phyloP scores from a whole-genome alignment of 305 asterid species.

The Solanum chacoense region DNA sequence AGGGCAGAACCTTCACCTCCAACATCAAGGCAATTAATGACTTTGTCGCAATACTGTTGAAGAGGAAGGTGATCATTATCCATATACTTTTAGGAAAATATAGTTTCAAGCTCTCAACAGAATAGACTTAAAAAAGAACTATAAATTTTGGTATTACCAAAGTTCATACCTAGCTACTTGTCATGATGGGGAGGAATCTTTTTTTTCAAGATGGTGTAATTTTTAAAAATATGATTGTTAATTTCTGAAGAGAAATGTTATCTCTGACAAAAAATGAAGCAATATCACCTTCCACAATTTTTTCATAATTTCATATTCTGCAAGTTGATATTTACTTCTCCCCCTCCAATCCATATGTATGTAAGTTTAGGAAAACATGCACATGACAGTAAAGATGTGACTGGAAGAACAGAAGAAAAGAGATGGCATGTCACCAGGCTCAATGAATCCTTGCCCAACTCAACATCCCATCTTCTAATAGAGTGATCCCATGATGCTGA shows the following conservation, averaged over 20 bases:
- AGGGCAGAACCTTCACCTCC: conserved; percentile 73
- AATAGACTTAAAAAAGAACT: neutral
- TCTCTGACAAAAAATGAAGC: neutral
- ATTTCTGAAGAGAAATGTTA: neutral
- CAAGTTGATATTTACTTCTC: neutral
- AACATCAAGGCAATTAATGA: conserved; percentile 64
- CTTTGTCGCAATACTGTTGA: conserved; percentile 66
- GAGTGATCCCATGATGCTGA: conserved; percentile 97
- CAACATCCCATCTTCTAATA: conserved; percentile 91
- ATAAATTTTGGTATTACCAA: neutral
- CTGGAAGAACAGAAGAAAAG: neutral
- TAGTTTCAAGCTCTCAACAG: neutral
- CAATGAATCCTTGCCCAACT: conserved; percentile 55
- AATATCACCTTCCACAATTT: neutral
- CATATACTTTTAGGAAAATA: neutral
- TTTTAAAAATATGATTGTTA: neutral
- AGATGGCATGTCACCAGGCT: conserved; percentile 37
- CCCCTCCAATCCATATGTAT: neutral
- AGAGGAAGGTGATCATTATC: conserved; percentile 1
- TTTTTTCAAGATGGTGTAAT: neutral
- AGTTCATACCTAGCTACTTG: neutral
- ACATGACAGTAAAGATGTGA: neutral
- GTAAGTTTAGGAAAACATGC: neutral
- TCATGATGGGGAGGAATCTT: neutral
- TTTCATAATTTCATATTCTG: neutral